phyloP scores from a whole-genome alignment of 2,329 filamentous ascomycete species.

The Alternaria novae-zelandiae region DNA sequence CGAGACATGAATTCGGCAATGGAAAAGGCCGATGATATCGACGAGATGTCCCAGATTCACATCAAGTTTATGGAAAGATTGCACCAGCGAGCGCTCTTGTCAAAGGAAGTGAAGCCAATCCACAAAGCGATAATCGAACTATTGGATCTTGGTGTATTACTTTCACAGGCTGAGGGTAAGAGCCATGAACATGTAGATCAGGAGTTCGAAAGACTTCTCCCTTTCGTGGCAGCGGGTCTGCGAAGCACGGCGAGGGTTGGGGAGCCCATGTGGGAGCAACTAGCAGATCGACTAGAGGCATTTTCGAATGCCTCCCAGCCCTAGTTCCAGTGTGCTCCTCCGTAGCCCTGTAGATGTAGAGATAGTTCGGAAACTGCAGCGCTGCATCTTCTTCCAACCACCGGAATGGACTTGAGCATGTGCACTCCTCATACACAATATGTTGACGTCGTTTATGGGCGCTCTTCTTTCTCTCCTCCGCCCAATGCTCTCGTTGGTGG shows the following conservation, averaged over 20 bases:
- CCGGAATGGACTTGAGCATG: too few species aligned
- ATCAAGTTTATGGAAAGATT: slow-evolving; percentile 67
- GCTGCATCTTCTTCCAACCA: neutral
- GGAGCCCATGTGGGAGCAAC: slow-evolving; percentile 76
- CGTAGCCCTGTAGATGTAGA: neutral
- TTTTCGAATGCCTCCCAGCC: neutral
- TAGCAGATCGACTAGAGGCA: slow-evolving; percentile 77
- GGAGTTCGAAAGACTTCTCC: slow-evolving; percentile 69
- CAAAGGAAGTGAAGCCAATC: slow-evolving; percentile 72
- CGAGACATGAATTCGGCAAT: slow-evolving; percentile 65
- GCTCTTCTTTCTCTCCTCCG: neutral
- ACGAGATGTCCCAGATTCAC: slow-evolving; percentile 79
- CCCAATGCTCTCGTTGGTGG: neutral
- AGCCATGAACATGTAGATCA: slow-evolving; percentile 54
- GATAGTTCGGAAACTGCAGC: neutral
- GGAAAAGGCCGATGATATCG: slow-evolving; percentile 70
- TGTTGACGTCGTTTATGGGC: neutral
- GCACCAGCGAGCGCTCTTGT: slow-evolving; percentile 72
- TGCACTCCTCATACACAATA: neutral
- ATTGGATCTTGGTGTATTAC: slow-evolving; percentile 74
- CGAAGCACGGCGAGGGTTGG: slow-evolving; percentile 77
- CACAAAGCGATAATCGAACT: slow-evolving; percentile 75
- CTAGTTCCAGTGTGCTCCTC: neutral
- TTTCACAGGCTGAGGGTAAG: slow-evolving; percentile 66
- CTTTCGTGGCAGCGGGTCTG: slow-evolving; percentile 75